Conservation (phyloP, 2,329 filamentous ascomycete species). For the Ceratocystis albifundus region DNA sequence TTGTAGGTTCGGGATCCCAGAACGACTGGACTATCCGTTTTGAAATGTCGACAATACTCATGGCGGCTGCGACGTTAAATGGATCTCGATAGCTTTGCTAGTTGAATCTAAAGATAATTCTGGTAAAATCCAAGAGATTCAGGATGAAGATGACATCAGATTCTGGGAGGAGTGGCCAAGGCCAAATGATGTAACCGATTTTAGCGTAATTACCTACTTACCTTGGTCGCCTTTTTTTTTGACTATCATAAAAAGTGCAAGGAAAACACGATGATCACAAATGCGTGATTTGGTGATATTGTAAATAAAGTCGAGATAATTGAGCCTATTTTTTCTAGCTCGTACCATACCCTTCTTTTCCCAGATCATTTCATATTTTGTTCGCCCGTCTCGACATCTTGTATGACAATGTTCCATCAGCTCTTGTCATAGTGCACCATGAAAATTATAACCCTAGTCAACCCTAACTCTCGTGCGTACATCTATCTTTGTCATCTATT, state of each 20-base stretch:
- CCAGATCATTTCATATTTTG: background rate
- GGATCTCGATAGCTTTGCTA: background rate
- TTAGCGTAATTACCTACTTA: background rate
- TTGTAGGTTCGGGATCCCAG: slow-evolving; percentile 80
- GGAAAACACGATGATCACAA: background rate
- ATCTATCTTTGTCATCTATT: no score
- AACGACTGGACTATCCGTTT: slow-evolving; percentile 81
- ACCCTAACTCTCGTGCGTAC: background rate
- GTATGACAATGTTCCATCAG: background rate
- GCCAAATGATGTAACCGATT: slow-evolving; percentile 15
- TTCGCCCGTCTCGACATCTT: background rate
- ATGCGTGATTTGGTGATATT: no score
- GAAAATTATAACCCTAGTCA: background rate
- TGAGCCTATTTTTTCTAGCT: background rate
- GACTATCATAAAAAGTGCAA: background rate
- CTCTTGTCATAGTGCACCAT: background rate
- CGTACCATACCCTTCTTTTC: background rate
- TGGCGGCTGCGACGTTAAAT: slow-evolving; percentile 21
- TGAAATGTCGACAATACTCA: slow-evolving; percentile 57
- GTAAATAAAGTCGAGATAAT: background rate
- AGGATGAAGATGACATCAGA: slow-evolving; percentile 22
- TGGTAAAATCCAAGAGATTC: background rate
- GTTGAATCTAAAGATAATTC: background rate
- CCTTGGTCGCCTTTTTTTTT: background rate
- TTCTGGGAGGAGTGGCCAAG: slow-evolving; percentile 7